phyloP scores from a whole-genome alignment of 2,329 filamentous ascomycete species.

The Fusarium armeniacum region DNA sequence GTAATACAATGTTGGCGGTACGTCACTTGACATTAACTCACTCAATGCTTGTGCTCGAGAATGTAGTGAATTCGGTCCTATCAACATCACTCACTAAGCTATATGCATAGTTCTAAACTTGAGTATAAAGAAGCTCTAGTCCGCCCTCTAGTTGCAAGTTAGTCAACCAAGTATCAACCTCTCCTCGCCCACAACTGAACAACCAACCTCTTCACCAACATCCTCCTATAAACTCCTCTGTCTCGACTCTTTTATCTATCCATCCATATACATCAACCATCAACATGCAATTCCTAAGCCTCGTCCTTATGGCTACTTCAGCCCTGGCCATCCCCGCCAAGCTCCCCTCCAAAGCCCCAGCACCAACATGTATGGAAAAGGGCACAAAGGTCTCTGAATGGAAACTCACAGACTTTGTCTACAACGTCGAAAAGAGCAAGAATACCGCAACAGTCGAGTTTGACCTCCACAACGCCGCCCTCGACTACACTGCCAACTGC shows the following conservation, averaged over 20 bases:
- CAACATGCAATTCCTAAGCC: conserved; percentile 49
- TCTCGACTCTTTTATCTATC: not conserved
- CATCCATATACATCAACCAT: conserved; percentile 2
- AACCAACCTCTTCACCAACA: conserved; percentile 29
- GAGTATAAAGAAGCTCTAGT: conserved; percentile 38
- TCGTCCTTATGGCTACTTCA: conserved; percentile 49
- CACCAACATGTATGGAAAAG: conserved; percentile 45
- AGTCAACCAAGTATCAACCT: conserved; percentile 5
- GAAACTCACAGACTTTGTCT: conserved; percentile 62
- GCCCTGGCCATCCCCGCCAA: conserved; percentile 47
- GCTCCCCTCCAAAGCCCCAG: conserved; percentile 20
- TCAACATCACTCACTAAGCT: conserved; percentile 4
- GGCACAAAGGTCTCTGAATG: conserved; percentile 52
- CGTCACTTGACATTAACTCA: conserved; percentile 41
- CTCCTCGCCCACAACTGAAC: conserved; percentile 21
- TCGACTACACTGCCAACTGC: conserved; percentile 59
- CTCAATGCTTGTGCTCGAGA: conserved; percentile 33
- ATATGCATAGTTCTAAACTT: not conserved
- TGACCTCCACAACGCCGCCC: conserved; percentile 62
- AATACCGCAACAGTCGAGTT: conserved; percentile 63
- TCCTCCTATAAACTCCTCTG: not conserved
- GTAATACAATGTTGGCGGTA: conserved; percentile 18
- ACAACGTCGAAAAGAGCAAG: conserved; percentile 65
- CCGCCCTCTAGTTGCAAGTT: conserved; percentile 16
- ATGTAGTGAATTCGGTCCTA: conserved; percentile 39